phyloP scores from a whole-genome alignment of 768 basidiomycete species.

The Lactarius sanguifluus region DNA sequence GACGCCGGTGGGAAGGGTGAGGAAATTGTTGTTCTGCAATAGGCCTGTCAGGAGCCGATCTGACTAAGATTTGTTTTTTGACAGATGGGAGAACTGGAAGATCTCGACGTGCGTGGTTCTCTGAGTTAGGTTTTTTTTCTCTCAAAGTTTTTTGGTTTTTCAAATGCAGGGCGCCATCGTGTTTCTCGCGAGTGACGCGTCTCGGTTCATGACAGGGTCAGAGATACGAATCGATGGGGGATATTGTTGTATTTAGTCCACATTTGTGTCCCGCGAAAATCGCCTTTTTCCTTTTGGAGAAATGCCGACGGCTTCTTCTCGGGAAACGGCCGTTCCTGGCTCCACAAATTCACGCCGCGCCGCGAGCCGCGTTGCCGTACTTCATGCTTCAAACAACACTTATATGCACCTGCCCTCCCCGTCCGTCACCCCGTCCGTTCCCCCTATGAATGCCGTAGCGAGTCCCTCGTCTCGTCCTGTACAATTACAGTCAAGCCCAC shows the following conservation, averaged over 20 bases:
- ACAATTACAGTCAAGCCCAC: conserved; percentile 18
- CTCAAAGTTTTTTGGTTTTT: neutral
- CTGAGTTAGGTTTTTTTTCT: conserved; percentile 29
- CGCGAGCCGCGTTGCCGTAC: conserved; percentile 4
- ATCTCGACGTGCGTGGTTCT: conserved; percentile 59
- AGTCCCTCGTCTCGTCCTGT: conserved; percentile 15
- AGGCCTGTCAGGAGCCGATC: neutral
- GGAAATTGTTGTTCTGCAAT: conserved; percentile 32
- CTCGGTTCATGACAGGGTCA: conserved; percentile 84
- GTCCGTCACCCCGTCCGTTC: neutral
- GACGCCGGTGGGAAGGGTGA: conserved; percentile 84
- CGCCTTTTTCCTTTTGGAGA: conserved; percentile 14
- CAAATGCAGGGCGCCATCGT: conserved; percentile 74
- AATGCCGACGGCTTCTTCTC: conserved; percentile 21
- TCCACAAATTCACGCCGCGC: conserved; percentile 22
- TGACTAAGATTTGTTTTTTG: conserved; percentile 20
- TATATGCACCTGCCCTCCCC: neutral
- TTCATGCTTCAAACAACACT: neutral
- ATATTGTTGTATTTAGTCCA: conserved; percentile 63
- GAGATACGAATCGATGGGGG: conserved; percentile 89
- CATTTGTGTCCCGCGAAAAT: conserved; percentile 14
- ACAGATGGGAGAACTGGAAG: conserved; percentile 90
- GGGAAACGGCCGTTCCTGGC: conserved; percentile 17
- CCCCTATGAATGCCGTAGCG: conserved; percentile 21
- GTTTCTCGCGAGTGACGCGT: conserved; percentile 87